Percentiles rank a stretch among this genome's conserved stretches.
phyloP scores from a whole-genome alignment of 345 rosid species.

The Angophora floribunda region DNA sequence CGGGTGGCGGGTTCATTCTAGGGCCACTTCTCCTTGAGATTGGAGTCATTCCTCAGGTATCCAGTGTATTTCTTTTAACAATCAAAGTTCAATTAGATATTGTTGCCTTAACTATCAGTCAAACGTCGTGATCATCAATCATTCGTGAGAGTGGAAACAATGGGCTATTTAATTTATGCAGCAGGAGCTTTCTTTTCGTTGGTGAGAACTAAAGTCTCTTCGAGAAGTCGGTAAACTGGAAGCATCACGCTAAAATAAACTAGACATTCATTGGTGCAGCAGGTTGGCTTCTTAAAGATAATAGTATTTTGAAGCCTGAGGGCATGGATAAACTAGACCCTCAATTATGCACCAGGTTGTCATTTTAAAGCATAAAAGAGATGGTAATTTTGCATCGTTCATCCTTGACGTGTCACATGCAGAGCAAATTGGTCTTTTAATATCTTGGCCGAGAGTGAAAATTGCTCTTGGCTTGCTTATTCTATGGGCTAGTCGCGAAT shows the following conservation, averaged over 20 bases:
- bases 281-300: background rate
- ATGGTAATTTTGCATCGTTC: background rate
- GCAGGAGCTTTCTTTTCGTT: background rate
- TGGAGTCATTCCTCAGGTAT: slow-evolving; percentile 89
- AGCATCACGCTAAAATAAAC: background rate
- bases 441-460: background rate
- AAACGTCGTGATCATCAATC: background rate
- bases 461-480: background rate
- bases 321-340: background rate
- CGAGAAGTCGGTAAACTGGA: background rate
- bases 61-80: background rate
- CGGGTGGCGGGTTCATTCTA: slow-evolving; percentile 92
- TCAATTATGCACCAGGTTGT: background rate
- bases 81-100: background rate
- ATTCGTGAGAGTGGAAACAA: background rate
- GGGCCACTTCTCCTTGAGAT: slow-evolving; percentile 96
- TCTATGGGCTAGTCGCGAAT: background rate
- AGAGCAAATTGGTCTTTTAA: background rate
- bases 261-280: background rate
- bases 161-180: background rate
- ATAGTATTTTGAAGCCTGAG: background rate
- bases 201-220: background rate
- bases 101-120: background rate
- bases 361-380: background rate
- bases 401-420: background rate